phyloP scores from a whole-genome alignment of 1,284 basidiomycete species.

The Leccinum ponderosum region DNA sequence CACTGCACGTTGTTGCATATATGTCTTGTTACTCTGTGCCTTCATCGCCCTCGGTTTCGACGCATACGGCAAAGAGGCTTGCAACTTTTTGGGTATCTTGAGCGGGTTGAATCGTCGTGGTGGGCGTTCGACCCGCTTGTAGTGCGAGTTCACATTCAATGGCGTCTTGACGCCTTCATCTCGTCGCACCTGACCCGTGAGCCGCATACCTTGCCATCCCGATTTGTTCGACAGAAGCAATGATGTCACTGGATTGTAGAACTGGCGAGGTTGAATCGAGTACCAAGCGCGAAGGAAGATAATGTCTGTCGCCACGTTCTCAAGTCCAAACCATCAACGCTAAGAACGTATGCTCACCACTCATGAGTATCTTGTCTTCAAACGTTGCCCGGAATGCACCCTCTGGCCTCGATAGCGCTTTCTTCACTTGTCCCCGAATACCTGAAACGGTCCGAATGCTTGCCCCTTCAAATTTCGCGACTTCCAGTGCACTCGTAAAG shows the following conservation, averaged over 20 bases:
- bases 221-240: constrained; percentile 81
- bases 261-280: constrained; percentile 90
- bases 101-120: constrained; percentile 91
- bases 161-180: constrained; percentile 88
- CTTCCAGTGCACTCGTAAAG: constrained; percentile 92
- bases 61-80: constrained; percentile 87
- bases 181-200: constrained; percentile 90
- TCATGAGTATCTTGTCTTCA: constrained; percentile 97
- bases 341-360: constrained; percentile 59
- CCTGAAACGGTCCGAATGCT: constrained; percentile 95
- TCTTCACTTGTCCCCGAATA: constrained; percentile 96
- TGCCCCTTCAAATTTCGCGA: constrained; percentile 98
- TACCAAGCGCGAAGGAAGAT: constrained; percentile 98
- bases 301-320: constrained; percentile 61
- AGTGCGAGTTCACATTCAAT: constrained; percentile 81
- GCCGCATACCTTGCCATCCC: constrained; percentile 89
- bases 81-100: constrained; percentile 86
- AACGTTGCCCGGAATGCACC: constrained; percentile 96
- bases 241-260: constrained; percentile 97
- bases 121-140: constrained; percentile 81
- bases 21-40: constrained; percentile 75
- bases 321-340: constrained; percentile 2
- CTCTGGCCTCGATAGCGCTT: constrained; percentile 91
- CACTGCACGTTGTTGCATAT: constrained; percentile 91
- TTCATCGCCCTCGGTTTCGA: constrained; percentile 89